Percentiles rank a stretch among this genome's conserved stretches.
These are phyloP conservation scores for Xylaria sp. DNA, from an alignment of 2,329 filamentous ascomycete species.

Conservation along the genomic window DNA sequence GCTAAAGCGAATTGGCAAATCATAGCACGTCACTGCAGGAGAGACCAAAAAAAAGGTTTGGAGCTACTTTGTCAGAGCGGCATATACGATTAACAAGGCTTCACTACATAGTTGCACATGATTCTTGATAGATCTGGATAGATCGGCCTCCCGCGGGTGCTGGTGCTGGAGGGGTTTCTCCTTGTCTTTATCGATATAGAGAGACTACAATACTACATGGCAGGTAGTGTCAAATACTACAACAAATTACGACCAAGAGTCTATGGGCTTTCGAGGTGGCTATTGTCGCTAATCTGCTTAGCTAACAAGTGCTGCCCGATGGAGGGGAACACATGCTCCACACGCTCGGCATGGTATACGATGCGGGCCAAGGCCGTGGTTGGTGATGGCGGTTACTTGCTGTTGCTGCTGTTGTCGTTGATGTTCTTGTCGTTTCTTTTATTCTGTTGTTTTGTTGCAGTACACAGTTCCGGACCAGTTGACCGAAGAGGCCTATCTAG, in stretches of 20 bases:
- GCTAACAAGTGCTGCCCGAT: slow-evolving; percentile 30
- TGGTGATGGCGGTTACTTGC: not conserved
- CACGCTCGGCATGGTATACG: slow-evolving; percentile 11
- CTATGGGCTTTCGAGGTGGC: slow-evolving; percentile 11
- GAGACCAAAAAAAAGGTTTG: not conserved
- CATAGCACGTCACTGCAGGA: slow-evolving; percentile 5
- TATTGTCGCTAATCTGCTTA: slow-evolving; percentile 27
- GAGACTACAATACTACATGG: not conserved
- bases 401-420: not conserved
- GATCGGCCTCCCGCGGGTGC: not conserved
- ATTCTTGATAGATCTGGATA: slow-evolving; percentile 1
- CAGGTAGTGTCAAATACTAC: slow-evolving; percentile 1
- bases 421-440: not conserved
- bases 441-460: not conserved
- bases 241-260: not conserved
- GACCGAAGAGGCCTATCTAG: not conserved
- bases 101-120: not conserved
- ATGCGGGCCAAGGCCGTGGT: slow-evolving; percentile 22
- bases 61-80: not conserved
- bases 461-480: not conserved
- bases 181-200: slow-evolving; percentile 31
- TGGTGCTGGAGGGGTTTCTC: not conserved
- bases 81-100: not conserved
- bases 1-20: slow-evolving; percentile 18
- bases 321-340: slow-evolving; percentile 18